A percentile compares a stretch with the other conserved stretches of the same genome.
Conservation (phyloP, 257 asterid species). For the Dorcoceras hygrometricum region DNA sequence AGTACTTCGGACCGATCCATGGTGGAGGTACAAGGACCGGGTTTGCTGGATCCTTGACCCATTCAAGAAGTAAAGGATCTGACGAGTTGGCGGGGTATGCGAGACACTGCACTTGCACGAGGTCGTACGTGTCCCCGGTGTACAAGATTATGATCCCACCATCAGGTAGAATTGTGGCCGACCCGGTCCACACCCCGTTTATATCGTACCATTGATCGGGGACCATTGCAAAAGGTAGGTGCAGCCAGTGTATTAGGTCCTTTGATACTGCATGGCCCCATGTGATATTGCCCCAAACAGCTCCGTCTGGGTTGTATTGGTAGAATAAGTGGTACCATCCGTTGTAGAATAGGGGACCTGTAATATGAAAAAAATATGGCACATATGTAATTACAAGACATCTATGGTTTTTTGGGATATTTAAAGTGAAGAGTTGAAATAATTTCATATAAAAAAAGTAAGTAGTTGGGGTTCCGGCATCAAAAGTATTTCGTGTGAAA, state of each 20-base stretch:
- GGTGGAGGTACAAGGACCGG: slow-evolving; percentile 58
- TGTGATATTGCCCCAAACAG: slow-evolving; percentile 52
- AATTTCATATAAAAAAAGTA: too few species aligned
- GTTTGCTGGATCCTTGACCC: slow-evolving; percentile 47
- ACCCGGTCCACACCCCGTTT: slow-evolving; percentile 60
- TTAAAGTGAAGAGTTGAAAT: too few species aligned
- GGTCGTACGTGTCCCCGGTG: slow-evolving; percentile 40
- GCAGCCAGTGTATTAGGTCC: slow-evolving; percentile 49
- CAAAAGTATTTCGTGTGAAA: too few species aligned
- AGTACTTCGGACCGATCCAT: slow-evolving; percentile 38
- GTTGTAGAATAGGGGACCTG: slow-evolving; percentile 51
- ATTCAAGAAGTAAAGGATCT: slow-evolving; percentile 53
- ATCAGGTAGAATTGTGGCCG: slow-evolving; percentile 46
- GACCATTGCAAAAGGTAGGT: slow-evolving; percentile 46
- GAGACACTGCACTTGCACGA: slow-evolving; percentile 52
- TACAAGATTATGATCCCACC: slow-evolving; percentile 46
- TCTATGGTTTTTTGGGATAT: too few species aligned
- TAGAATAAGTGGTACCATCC: slow-evolving; percentile 60
- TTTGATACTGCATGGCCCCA: slow-evolving; percentile 63
- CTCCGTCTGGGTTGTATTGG: slow-evolving; percentile 54
- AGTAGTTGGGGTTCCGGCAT: too few species aligned
- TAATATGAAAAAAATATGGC: too few species aligned
- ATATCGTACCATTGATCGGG: slow-evolving; percentile 46
- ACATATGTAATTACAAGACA: too few species aligned
- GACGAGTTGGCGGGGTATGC: slow-evolving; percentile 55